These are phyloP conservation scores for Linnemannia zychae DNA, from an alignment of 192 early-diverging fungal genomes.

Conservation along the genomic window DNA sequence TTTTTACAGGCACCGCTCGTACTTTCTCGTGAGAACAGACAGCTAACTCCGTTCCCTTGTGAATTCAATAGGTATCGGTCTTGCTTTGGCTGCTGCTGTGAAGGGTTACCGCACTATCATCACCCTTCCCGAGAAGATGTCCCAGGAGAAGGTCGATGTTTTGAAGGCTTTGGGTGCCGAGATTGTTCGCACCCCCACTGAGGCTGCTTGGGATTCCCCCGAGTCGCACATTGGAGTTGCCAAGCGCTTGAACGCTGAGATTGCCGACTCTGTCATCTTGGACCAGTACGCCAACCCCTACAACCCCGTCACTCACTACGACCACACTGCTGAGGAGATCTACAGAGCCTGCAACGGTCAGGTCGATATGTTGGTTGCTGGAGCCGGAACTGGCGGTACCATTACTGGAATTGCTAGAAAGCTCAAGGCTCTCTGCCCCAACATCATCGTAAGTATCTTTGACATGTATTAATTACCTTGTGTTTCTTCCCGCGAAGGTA, in stretches of 20 bases:
- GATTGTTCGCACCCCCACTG: constrained; percentile 98
- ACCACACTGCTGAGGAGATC: constrained; percentile 91
- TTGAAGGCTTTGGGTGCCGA: constrained; percentile 98
- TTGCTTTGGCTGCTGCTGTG: constrained; percentile 97
- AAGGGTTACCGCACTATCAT: constrained; percentile 99
- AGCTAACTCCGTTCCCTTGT: not conserved
- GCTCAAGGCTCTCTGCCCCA: constrained; percentile 95
- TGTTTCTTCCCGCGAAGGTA: not conserved
- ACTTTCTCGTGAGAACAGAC: not conserved
- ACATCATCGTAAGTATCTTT: constrained; percentile 61
- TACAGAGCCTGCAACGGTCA: constrained; percentile 85
- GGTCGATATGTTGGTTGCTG: constrained; percentile 96
- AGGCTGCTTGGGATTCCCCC: constrained; percentile 98
- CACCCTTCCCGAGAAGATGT: constrained; percentile 99
- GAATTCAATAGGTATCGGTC: constrained; percentile 76
- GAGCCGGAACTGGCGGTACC: constrained; percentile 98
- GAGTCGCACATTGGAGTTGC: constrained; percentile 99
- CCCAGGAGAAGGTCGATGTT: constrained; percentile 99
- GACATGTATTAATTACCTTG: not conserved
- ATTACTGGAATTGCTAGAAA: constrained; percentile 94
- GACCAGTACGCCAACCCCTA: constrained; percentile 98
- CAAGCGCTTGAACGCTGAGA: constrained; percentile 92
- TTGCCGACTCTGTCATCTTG: constrained; percentile 95
- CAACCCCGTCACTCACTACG: constrained; percentile 99
- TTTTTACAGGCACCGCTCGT: constrained; percentile 3